Evolutionary conservation across 2,329 filamentous ascomycete genomes (phyloP), one percentile per base, ranked within the genome.

Genomic region (Hirsutella thompsonii): DNA sequence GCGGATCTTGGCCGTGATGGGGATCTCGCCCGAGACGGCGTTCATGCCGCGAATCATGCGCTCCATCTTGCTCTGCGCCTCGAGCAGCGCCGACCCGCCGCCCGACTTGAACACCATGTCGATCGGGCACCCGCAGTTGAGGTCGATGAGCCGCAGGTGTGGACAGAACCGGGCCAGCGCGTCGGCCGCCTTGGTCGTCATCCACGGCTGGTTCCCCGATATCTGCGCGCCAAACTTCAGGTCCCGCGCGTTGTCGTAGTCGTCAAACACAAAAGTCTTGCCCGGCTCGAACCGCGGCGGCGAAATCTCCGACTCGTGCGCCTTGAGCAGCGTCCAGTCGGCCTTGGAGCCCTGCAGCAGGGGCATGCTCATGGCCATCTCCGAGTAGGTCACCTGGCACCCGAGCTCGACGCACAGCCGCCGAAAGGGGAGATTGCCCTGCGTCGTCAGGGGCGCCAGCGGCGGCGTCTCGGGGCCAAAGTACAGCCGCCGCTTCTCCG

Each of bases 11-110:
- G 86, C 84, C 0, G 88, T 94, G 53, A 98, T 87, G 19, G 92
- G 92, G 20, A 93, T 80, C 52, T 93, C 84, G 35, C 83, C 82
- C 3, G 88, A 94, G 10, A 96, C 86, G 34, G 80, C 76, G 56
- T 94, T 95, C 92, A 98, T 98, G 51, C 92, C 92, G 47, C 89
- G 77, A 35, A 98, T 72, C 63, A 95, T 96, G 61, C 90, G 90
- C 61, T 95, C 89, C 38, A 98, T 67, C 63, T 95, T 96, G 43
- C 79, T 79, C 23, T 77, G 84, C 41, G 81, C 72, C 53, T 98
- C 92, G n/a, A 98, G 78, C 14, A 98, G 75, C 2, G 86, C 90
- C 18, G 90, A 94, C 4, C 92, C 92, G 33, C 85, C 87, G 39
- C 92, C 92, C 36, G 82, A 74, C 52, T 88, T 80, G 68, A 79